Evolutionary conservation across 805 yeast genomes (phyloP), one percentile per base, ranked within the genome.

Genomic region (Candida nanaspora): DNA sequence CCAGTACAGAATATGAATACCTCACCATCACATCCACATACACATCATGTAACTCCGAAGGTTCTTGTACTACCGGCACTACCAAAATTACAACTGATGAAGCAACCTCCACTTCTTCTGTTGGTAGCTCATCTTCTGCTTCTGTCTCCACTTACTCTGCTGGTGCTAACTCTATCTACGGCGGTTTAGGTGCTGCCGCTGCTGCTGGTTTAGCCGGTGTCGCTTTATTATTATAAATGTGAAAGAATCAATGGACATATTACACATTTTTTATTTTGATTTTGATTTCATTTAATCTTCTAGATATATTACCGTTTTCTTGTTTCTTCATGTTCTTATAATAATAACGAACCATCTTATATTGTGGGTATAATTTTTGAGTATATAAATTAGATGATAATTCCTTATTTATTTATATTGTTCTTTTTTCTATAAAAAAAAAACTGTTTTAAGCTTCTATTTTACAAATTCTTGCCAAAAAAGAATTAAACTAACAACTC

Each of bases 1-100:
- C 59, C 50, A 55, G 61, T 35, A 67, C 71, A 39, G 48, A 49
- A 26, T 53, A 56, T 46, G 45, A 46, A 19, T 72, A 66, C 55
- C 54, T 65, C 39, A 67, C 74, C 42, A 46, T 59, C 48, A 61
- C 67, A 26, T 54, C 68, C 30, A 50, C 65, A 42, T 59, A 50
- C 34, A 44, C 46, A 28, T 29, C 48, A 30, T 45, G 51, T 30
- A 13, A 31, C n/a, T 28, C 41, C 28, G 47, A 44, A 11, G 19
- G 33, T 9, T 41, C 46, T 36, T 33, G 35, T 38, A 41, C 47
- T 13, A 27, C 38, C 25, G 39, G 43, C 32, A 39, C 46, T 18
- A 31, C 40, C 20, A 34, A 9, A 21, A 31, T 39, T 6, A 14
- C 42, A 16, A 30, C 27, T 29, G 38, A 28, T n/a, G 25, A 33